Conservation (phyloP, 768 basidiomycete genomes). For the Mrakia hoshinonis region DNA sequence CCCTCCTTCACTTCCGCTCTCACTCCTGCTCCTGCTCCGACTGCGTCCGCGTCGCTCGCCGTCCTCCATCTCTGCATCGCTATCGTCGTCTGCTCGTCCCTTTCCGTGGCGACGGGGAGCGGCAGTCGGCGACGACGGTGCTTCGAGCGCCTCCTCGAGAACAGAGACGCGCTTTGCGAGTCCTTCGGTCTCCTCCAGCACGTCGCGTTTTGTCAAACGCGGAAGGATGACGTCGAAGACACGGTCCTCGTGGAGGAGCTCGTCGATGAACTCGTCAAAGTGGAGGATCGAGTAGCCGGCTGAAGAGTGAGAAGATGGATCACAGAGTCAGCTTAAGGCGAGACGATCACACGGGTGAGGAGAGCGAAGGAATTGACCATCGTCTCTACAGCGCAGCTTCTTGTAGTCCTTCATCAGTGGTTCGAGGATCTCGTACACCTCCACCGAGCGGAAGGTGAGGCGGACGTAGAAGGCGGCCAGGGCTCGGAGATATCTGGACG, state of each 20-base stretch:
- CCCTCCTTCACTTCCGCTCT: neutral
- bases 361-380: constrained; percentile 50
- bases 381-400: constrained; percentile 71
- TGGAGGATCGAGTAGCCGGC: constrained; percentile 77
- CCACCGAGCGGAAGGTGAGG: constrained; percentile 81
- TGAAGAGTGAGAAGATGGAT: constrained; percentile 38
- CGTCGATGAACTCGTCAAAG: constrained; percentile 86
- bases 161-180: constrained; percentile 75
- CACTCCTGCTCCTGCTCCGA: constrained; percentile 4
- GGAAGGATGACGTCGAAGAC: constrained; percentile 96
- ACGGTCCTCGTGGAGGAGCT: constrained; percentile 73
- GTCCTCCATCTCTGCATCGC: constrained; percentile 20
- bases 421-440: constrained; percentile 87
- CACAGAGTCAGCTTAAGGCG: neutral
- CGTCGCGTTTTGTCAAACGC: constrained; percentile 70
- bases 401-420: constrained; percentile 88
- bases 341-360: neutral
- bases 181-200: constrained; percentile 86
- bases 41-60: neutral
- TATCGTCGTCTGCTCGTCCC: neutral
- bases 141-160: constrained; percentile 43
- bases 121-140: neutral
- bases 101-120: neutral
- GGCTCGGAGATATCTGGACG: constrained; percentile 75
- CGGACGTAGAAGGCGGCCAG: constrained; percentile 88